These are phyloP conservation scores for Phialocephala subalpina DNA, from an alignment of 2,329 filamentous ascomycete species.

Conservation along the genomic window DNA sequence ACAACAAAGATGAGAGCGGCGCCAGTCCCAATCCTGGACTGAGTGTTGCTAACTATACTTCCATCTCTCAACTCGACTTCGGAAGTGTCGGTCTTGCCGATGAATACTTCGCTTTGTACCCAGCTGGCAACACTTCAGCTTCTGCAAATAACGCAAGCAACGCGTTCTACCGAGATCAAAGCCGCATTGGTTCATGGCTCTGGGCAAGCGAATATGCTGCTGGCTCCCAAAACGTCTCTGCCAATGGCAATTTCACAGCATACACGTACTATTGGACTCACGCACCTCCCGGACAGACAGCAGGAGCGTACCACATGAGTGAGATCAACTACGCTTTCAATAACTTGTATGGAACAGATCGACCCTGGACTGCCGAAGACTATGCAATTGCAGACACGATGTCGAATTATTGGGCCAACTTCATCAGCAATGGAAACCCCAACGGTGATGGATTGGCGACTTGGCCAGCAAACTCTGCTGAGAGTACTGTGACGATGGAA, in stretches of 20 bases:
- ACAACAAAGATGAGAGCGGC: conserved; percentile 42
- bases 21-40: conserved; percentile 10
- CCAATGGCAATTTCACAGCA: conserved; percentile 35
- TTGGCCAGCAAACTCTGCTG: conserved; percentile 25
- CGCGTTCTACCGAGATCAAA: conserved; percentile 39
- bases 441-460: conserved; percentile 51
- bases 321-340: conserved; percentile 44
- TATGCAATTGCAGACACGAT: conserved; percentile 46
- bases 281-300: conserved; percentile 36
- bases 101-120: conserved; percentile 21
- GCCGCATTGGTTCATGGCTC: conserved; percentile 38
- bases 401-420: conserved; percentile 77
- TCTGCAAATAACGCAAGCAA: conserved; percentile 36
- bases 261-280: conserved; percentile 45
- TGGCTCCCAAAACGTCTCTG: conserved; percentile 2
- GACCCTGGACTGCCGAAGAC: conserved; percentile 39
- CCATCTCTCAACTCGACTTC: conserved; percentile 5
- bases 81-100: conserved; percentile 12
- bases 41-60: conserved; percentile 16
- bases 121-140: conserved; percentile 14
- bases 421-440: conserved; percentile 70
- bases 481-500: conserved; percentile 24
- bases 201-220: conserved; percentile 40
- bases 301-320: conserved; percentile 42
- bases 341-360: conserved; percentile 38